A percentile compares a stretch with the other conserved stretches of the same genome.
Conservation (phyloP, 495 filamentous ascomycete genomes). For the Xylaria longipes region DNA sequence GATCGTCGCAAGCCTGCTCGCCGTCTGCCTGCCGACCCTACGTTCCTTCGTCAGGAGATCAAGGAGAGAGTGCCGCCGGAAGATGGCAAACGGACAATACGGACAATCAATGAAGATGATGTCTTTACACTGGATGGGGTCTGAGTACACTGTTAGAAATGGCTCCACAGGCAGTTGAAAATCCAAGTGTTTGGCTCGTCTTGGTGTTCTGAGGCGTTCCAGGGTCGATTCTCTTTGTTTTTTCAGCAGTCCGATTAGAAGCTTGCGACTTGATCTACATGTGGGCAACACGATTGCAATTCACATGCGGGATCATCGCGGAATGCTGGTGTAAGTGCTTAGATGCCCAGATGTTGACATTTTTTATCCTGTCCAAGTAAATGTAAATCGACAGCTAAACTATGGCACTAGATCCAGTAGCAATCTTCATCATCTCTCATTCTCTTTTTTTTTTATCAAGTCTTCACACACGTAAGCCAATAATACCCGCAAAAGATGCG, state of each 20-base stretch:
- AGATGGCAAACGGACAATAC: constrained; percentile 9
- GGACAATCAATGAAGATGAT: constrained; percentile 2
- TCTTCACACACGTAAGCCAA: not conserved
- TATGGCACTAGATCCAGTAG: constrained; percentile 8
- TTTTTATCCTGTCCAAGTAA: not conserved
- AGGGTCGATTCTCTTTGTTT: not conserved
- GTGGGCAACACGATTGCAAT: not conserved
- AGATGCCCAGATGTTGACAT: not conserved
- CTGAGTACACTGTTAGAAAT: constrained; percentile 4
- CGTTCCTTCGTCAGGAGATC: constrained; percentile 27
- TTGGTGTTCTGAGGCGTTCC: not conserved
- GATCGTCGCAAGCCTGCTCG: constrained; percentile 38
- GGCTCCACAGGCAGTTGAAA: constrained; percentile 5
- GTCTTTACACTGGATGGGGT: constrained; percentile 16
- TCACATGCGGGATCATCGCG: not conserved
- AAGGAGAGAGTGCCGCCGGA: constrained; percentile 3
- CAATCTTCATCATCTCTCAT: constrained; percentile 10
- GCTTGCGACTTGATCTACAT: not conserved
- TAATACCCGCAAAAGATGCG: not conserved
- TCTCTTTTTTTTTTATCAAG: constrained; percentile 10
- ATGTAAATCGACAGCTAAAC: not conserved
- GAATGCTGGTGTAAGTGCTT: not conserved
- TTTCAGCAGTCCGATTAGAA: not conserved
- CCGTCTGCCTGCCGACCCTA: constrained; percentile 31
- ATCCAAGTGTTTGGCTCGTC: not conserved